Conservation (phyloP, 2,329 filamentous ascomycete species). For the Trichoderma hamatum region DNA sequence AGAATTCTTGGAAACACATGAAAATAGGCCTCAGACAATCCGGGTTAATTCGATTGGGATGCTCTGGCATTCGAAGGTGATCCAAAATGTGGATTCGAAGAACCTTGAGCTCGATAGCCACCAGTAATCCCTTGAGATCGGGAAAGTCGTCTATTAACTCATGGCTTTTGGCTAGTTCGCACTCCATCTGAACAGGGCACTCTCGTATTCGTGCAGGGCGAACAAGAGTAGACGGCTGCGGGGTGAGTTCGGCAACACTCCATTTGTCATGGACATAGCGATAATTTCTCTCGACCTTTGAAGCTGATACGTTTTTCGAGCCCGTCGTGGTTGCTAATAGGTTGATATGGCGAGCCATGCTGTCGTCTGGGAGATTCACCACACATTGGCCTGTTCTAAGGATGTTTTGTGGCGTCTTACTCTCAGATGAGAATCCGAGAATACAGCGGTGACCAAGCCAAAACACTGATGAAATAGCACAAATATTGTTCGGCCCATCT, state of each 20-base stretch:
- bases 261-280: conserved; percentile 46
- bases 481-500: conserved; percentile 47
- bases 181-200: conserved; percentile 50
- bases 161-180: conserved; percentile 40
- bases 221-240: conserved; percentile 40
- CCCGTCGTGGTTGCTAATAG: conserved; percentile 46
- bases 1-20: conserved; percentile 50
- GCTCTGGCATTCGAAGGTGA: conserved; percentile 41
- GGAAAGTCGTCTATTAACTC: conserved; percentile 41
- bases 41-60: conserved; percentile 46
- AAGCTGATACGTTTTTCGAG: conserved; percentile 34
- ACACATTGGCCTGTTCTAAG: conserved; percentile 47
- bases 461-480: conserved; percentile 50
- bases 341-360: conserved; percentile 41
- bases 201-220: conserved; percentile 42
- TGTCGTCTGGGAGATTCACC: conserved; percentile 45
- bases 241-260: conserved; percentile 39
- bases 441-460: conserved; percentile 50
- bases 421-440: conserved; percentile 43
- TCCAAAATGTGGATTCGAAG: conserved; percentile 41
- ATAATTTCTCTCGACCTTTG: conserved; percentile 40
- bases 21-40: conserved; percentile 49
- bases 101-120: conserved; percentile 44
- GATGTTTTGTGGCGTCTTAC: conserved; percentile 46
- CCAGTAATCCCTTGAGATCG: conserved; percentile 35